Base-by-base conservation (phyloP, 108 stramenopile species). In the Nitzschia sp. region DNA sequence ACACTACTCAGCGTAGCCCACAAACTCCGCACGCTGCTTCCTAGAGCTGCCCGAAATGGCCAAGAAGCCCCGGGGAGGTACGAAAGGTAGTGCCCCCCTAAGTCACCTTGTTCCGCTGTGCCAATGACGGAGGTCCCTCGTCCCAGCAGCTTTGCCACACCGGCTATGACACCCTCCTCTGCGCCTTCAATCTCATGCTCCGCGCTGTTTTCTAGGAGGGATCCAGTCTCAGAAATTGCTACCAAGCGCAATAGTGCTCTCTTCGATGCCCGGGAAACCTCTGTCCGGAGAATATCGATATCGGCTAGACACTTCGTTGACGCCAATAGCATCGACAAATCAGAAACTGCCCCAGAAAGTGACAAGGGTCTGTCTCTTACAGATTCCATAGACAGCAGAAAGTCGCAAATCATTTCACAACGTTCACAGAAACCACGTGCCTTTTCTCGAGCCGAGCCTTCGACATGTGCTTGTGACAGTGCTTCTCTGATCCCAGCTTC, bases 401-500 rank as follows among this genome's bases (percentile, higher is more conserved):
- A 71, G 7, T 63, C 46, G 37, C 63, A 54, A 17, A 72, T 52
- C 39, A 37, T 42, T 42, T 48, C 39, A 50, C 54, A 72, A 6
- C 62, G 62, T 10, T 34, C 39, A 46, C 77, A 78, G 41, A 56
- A 51, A 3, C 57, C 39, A 9, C 3, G 10, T 11, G 65, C 63
- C 38, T 63, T 71, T 25, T 75, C 52, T 39, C 73, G 57, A 25
- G 41, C 41, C 1, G 66, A 67, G 7, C 29, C 9, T 20, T 2
- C 17, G 37, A 38, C 17, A 10, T 7, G 3, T 9, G 46, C 50
- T 26, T 14, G 24, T 12, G 73, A 54, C 12, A 75, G 12, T 7
- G 80, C 62, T 10, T 46, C 51, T 10, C 91, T 81, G 8, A 88
- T 68, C 60, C 85, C 85, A 76, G 66, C 65, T 41, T 93, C 91